Evolutionary conservation across 495 filamentous ascomycete genomes (phyloP).

Genomic region (Trichoderma reesei): DNA sequence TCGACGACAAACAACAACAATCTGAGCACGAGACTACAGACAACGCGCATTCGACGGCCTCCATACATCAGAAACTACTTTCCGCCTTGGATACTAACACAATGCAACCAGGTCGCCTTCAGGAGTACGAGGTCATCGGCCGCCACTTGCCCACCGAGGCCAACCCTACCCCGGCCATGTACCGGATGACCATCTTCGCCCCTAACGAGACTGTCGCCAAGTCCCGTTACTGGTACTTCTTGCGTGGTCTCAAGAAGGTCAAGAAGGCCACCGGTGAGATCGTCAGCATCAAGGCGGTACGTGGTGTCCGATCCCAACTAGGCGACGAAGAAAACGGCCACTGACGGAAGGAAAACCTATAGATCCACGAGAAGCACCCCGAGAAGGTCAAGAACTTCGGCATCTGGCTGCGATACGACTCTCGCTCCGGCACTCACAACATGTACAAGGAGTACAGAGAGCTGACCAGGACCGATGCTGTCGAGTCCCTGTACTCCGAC

Average conservation of each 20-base stretch:
- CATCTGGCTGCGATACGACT: constrained; percentile 99
- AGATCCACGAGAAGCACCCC: constrained; percentile 98
- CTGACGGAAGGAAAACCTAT: constrained; percentile 9
- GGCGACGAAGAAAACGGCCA: constrained; percentile 12
- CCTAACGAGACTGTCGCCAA: constrained; percentile 96
- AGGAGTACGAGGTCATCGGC: constrained; percentile 99
- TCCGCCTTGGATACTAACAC: not conserved
- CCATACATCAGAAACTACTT: constrained; percentile 13
- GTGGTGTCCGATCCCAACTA: constrained; percentile 22
- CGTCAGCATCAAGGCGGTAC: constrained; percentile 89
- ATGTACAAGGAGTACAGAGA: constrained; percentile 99
- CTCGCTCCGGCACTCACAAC: constrained; percentile 99
- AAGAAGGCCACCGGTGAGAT: constrained; percentile 99
- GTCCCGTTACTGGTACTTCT: constrained; percentile 99
- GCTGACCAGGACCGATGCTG: constrained; percentile 87
- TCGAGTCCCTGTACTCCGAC: constrained; percentile 96
- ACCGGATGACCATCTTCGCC: constrained; percentile 99
- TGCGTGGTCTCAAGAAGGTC: constrained; percentile 96
- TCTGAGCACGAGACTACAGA: not conserved
- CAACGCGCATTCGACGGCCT: not conserved
- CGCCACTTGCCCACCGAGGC: constrained; percentile 95
- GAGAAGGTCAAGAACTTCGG: constrained; percentile 99
- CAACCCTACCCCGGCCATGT: constrained; percentile 92
- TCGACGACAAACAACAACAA: not conserved
- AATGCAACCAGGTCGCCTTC: constrained; percentile 72